Evolutionary conservation across 768 basidiomycete genomes (phyloP), one percentile per base, ranked within the genome.

Genomic region (Leucocoprinus sp.): DNA sequence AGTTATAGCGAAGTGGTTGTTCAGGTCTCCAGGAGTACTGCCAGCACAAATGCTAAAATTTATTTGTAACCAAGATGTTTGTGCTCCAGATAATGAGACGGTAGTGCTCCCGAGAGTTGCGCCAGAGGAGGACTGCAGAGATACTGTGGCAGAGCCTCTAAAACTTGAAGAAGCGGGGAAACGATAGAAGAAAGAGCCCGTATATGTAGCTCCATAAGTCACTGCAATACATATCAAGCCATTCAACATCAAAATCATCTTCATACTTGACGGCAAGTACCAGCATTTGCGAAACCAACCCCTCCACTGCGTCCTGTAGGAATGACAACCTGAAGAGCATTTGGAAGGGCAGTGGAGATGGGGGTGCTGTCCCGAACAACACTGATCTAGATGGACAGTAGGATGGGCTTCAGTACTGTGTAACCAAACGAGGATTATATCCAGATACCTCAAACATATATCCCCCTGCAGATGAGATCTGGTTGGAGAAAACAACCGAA

Each of bases 271-370:
- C n/a, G n/a, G 55, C 64, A 71, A 51, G 69, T 81, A 2, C 82
- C 80, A 9, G 61, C 62, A 52, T 84, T 84, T 5, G 66, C 71
- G 49, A 83, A 74, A 0, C 81, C 78, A 9, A 73, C 62, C 19
- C 61, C 50, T 2, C 70, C 71, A 2, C 61, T 57, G 2, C 55
- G 35, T 0, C 63, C 71, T 27, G 57, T 42, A 2, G 79, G 75
- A 11, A 79, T 54, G 1, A 54, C 56, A 18, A 83, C 54, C 28
- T 71, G 70, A 17, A 84, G 68, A 1, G 78, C 74, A 59, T 84
- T 84, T 0, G 80, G 81, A 3, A 84, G 68, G 0, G 78, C 75
- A 5, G 64, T 55, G 0, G 80, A 83, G 4, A 84, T 65, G 0
- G 80, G 73, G 2, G 57, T 57, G 4, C 68, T 54, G 42, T 78